Evolutionary conservation across 805 yeast genomes (phyloP), one percentile per base, ranked within the genome.

Genomic region (Suhomyces sp.): DNA sequence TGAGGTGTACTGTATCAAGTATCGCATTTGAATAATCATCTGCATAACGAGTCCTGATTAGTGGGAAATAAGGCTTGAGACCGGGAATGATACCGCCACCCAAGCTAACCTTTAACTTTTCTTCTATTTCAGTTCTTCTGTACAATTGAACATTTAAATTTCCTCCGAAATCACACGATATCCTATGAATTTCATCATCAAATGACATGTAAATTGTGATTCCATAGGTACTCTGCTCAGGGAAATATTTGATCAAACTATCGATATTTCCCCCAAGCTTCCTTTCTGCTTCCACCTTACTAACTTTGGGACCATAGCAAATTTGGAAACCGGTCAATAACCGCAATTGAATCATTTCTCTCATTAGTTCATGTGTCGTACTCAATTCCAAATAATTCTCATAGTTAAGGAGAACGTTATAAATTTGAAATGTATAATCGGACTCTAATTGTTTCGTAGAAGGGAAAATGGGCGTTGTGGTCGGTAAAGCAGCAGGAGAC

Each of bases 401-500:
- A 31, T 73, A 80, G 44, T 81, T 83, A 26, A 86, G 52, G 5
- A 82, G 68, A 2, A 88, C 82, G 17, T 84, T 85, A 54, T 93
- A 95, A n/a, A 83, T 80, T 47, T 90, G 85, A 48, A 87, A 81
- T 1, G 85, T 77, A 57, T 81, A 91, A 42, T 85, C 81, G 3
- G 71, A 70, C 31, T 81, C 77, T 54, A 90, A 80, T 38, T 86
- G 88, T 4, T 69, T 66, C 9, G 70, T 62, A 0, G 81, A 58
- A 0, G 98, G 97, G 49, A 90, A 90, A 7, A 82, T 70, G 2
- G 83, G 77, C 0, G 95, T 79, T 2, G 88, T 79, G 0, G 86
- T 65, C 0, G 99, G 99, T 17, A 93, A 65, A 5, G 95, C 83
- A 0, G 98, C 97, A 0, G 99, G 99, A 0, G 96, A 79, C 10